Conservation (phyloP, 257 asterid species). For the Solanum clarkiae region DNA sequence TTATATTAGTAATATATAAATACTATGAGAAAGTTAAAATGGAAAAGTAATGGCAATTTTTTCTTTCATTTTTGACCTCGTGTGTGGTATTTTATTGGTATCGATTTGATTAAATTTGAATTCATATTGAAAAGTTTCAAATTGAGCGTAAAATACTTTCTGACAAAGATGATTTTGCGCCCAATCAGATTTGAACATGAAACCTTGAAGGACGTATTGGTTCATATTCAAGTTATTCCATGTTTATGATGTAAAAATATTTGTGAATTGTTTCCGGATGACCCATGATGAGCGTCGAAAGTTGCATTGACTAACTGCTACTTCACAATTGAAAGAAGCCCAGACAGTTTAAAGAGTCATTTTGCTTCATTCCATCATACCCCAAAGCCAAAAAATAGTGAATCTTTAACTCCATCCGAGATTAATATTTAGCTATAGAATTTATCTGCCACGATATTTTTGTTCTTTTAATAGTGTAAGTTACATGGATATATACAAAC, state of each 20-base stretch:
- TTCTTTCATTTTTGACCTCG: background rate
- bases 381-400: no score
- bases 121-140: background rate
- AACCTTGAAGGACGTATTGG: background rate
- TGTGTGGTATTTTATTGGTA: fast-evolving
- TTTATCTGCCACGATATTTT: background rate
- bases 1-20: background rate
- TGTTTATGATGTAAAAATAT: background rate
- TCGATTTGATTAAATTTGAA: fast-evolving
- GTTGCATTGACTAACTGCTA: no score
- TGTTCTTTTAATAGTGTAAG: background rate
- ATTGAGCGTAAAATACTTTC: fast-evolving
- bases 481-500: background rate
- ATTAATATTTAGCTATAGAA: background rate
- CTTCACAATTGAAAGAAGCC: no score
- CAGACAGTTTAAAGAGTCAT: no score
- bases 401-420: no score
- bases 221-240: background rate
- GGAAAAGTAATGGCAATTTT: background rate
- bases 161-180: fast-evolving
- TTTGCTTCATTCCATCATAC: no score
- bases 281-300: no score
- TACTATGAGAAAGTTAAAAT: background rate
- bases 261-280: no score
- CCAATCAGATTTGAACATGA: no score